Evolutionary conservation across 257 asterid genomes (phyloP), one percentile per base, ranked within the genome.

Genomic region (Jacaranda copaia): DNA sequence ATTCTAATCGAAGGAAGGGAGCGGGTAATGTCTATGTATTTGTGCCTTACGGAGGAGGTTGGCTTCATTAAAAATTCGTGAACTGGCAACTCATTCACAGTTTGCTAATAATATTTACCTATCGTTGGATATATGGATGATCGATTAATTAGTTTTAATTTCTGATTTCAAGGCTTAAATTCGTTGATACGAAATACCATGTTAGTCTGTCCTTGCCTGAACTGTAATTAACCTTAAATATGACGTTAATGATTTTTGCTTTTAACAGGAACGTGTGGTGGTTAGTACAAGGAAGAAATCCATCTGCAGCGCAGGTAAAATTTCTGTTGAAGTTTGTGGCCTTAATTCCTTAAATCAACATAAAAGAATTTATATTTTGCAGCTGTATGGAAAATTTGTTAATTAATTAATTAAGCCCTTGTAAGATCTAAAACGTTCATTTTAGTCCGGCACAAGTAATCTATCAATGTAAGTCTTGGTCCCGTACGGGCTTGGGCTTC

Each of bases 271-370:
- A 25, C 19, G n/a, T 53, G 51, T 68, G 49, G 46, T 42, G 6
- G 32, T 25, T 25, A 25, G 49, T 67, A 9, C 19, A 46, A 60
- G 80, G 70, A 66, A 61, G 76, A 70, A 53, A 76, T 63, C 40
- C 62, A 69, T 18, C 35, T 70, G 59, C 68, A 5, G 46, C 46
- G 78, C 71, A 62, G 73, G 80, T 40, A 70, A 80, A 14, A 43
- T 39, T 32, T 52, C 49, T n/a, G 40, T 68, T 74, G 75, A 40
- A 74, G 73, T 72, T 72, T 49, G 68, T 38, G 46, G 8, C 74
- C 66, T 40, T 25, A 25, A 25, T 25, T 52, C 68, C 38, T 46
- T 52, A 58, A 59, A 68, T 61, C 73, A 36, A 59, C 59, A 58
- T 5, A 15, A 58, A 67, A 73, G 39, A 38, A 49, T 49, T 79